Evolutionary conservation across 345 rosid species (phyloP).

Genomic region (Cochlearia excelsa): DNA sequence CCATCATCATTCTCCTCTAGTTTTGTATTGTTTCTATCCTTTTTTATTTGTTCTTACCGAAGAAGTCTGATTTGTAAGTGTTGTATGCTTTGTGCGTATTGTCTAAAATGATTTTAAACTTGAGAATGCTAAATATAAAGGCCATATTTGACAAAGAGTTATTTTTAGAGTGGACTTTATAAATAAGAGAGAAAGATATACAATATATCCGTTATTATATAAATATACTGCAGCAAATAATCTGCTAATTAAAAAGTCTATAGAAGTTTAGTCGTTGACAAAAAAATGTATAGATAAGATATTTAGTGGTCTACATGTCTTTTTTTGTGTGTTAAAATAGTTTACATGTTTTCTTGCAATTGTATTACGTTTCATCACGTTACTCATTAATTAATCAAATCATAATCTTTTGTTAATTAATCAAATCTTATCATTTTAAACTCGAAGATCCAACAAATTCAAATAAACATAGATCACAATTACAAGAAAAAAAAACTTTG

Average conservation of each 20-base stretch:
- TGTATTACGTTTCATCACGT: constrained; percentile 4
- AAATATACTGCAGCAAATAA: neutral
- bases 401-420: too few species aligned
- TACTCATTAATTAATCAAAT: neutral
- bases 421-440: too few species aligned
- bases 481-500: neutral
- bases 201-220: neutral
- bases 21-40: too few species aligned
- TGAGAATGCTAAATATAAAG: too few species aligned
- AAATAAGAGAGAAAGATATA: neutral
- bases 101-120: too few species aligned
- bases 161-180: neutral
- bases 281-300: too few species aligned
- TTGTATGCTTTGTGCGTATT: too few species aligned
- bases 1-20: too few species aligned
- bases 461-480: neutral
- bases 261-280: constrained; percentile 6
- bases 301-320: constrained; percentile 24
- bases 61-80: too few species aligned
- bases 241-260: neutral
- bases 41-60: too few species aligned
- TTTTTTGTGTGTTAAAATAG: neutral
- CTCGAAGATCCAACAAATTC: neutral
- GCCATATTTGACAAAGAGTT: too few species aligned
- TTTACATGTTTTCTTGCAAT: constrained; percentile 12